Evolutionary conservation across 139 green algal species (phyloP).

Genomic region (Asterochloris erici): DNA sequence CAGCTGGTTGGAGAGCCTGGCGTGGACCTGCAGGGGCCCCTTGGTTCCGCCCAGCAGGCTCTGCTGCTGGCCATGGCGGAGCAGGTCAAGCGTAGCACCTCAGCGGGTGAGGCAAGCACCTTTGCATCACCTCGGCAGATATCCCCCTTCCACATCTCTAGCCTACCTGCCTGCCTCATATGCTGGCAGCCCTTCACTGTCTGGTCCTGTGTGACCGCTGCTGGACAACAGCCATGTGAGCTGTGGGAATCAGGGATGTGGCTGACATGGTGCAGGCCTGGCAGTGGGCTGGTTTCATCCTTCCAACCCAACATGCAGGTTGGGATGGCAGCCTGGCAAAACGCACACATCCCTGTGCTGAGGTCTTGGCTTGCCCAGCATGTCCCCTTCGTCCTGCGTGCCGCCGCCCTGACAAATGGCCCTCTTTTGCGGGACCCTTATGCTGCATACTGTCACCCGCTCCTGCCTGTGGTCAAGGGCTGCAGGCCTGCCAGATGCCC

Average conservation of each 20-base stretch:
- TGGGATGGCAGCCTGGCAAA: background rate
- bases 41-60: slow-evolving; percentile 61
- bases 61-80: slow-evolving; percentile 61
- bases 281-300: background rate
- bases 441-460: too few relatives aligned
- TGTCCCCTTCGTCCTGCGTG: background rate
- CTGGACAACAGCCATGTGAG: too few relatives aligned
- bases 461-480: too few relatives aligned
- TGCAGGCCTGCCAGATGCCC: too few relatives aligned
- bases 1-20: slow-evolving; percentile 30
- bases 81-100: slow-evolving; percentile 33
- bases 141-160: too few relatives aligned
- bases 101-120: slow-evolving; percentile 22
- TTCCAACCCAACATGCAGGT: too few relatives aligned
- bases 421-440: too few relatives aligned
- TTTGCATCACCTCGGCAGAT: background rate
- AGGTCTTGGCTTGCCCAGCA: background rate
- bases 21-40: slow-evolving; percentile 7
- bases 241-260: too few relatives aligned
- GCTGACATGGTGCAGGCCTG: too few relatives aligned
- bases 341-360: background rate
- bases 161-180: too few relatives aligned
- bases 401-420: background rate
- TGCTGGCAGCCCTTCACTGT: too few relatives aligned
- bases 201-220: too few relatives aligned